Percentiles rank a stretch among this genome's conserved stretches.
These are phyloP conservation scores for Kalanchoe fedtschenkoi DNA, from an alignment of 164 flowering plant genomes.

Conservation along the genomic window DNA sequence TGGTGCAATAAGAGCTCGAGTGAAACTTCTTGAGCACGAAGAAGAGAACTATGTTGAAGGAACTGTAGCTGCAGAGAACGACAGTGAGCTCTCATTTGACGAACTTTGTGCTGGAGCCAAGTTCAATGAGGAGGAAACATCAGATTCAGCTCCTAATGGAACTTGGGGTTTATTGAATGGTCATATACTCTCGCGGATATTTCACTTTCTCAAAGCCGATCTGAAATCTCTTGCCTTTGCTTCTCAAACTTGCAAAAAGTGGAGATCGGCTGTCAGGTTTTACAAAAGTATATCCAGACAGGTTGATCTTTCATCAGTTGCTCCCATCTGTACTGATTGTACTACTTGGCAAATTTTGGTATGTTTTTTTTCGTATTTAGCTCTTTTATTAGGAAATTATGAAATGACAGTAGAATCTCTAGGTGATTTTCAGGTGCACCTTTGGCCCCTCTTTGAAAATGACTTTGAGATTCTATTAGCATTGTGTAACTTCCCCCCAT, in stretches of 20 bases:
- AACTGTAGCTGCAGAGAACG: constrained; percentile 14
- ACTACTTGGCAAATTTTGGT: constrained; percentile 56
- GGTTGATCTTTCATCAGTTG: constrained; percentile 61
- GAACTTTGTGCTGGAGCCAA: constrained; percentile 47
- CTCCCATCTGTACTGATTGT: constrained; percentile 57
- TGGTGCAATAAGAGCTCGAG: constrained; percentile 50
- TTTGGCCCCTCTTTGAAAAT: not conserved
- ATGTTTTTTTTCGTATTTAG: constrained; percentile 11
- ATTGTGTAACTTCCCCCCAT: not conserved
- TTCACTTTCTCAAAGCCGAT: constrained; percentile 79
- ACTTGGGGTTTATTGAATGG: constrained; percentile 79
- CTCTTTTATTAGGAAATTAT: not conserved
- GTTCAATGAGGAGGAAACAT: constrained; percentile 26
- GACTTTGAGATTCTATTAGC: not conserved
- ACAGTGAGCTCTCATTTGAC: constrained; percentile 49
- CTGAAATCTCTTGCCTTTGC: constrained; percentile 63
- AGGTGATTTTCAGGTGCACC: not conserved
- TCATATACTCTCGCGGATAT: constrained; percentile 58
- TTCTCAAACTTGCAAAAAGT: constrained; percentile 73
- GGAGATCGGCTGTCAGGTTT: constrained; percentile 59
- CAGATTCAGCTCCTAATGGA: constrained; percentile 21
- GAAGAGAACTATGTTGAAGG: constrained; percentile 51
- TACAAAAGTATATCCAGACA: constrained; percentile 54
- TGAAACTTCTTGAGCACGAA: constrained; percentile 40
- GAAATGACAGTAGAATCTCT: not conserved